A percentile compares a stretch with the other conserved stretches of the same genome.
Conservation (phyloP, 768 basidiomycete genomes). For the Lentinus brumalis region DNA sequence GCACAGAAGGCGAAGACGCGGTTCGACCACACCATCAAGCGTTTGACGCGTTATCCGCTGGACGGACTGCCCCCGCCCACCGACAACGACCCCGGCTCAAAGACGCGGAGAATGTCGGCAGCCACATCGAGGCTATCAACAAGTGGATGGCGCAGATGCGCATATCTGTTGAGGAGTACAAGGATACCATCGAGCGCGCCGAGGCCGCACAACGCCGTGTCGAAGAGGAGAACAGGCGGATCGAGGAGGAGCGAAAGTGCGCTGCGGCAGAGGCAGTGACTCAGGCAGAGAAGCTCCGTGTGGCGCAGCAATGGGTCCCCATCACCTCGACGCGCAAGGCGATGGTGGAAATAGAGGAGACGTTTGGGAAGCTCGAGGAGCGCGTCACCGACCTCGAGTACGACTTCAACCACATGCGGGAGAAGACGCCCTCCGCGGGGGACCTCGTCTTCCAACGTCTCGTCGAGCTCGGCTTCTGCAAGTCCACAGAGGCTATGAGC, state of each 20-base stretch:
- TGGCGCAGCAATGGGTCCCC: background rate
- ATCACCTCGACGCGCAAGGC: background rate
- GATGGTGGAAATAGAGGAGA: background rate
- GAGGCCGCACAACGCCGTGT: background rate
- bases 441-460: background rate
- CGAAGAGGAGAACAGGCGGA: background rate
- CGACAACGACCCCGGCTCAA: background rate
- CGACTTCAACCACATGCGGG: conserved; percentile 4
- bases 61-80: background rate
- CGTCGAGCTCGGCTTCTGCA: background rate
- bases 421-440: background rate
- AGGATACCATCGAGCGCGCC: background rate
- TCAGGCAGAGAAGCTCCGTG: background rate
- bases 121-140: background rate
- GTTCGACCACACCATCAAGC: background rate
- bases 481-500: background rate
- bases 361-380: conserved; percentile 1
- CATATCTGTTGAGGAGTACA: background rate
- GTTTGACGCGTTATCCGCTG: background rate
- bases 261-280: background rate
- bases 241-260: background rate
- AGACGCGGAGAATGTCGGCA: background rate
- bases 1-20: background rate
- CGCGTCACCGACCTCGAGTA: conserved; percentile 8
- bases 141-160: background rate